Percentiles rank a stretch among this genome's conserved stretches.
These are phyloP conservation scores for Dactylellina cionopaga DNA, from an alignment of 2,329 filamentous ascomycete genomes.

Conservation along the genomic window DNA sequence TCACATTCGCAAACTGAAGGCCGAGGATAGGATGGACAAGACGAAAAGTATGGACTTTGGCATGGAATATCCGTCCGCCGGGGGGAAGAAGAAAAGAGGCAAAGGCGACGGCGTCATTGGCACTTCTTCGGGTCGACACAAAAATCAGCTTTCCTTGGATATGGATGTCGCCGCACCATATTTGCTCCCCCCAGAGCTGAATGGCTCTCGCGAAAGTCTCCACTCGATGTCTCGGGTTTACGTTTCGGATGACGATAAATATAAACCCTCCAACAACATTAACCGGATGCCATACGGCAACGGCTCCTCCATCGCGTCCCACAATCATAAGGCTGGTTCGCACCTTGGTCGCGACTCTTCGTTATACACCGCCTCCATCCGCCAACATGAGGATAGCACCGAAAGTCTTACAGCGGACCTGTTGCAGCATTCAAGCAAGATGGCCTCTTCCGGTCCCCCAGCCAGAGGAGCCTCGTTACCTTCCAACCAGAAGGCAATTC, in stretches of 20 bases:
- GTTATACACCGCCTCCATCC: conserved; percentile 55
- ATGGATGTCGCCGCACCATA: conserved; percentile 86
- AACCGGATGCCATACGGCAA: conserved; percentile 37
- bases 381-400: conserved; percentile 54
- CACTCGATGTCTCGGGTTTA: conserved; percentile 83
- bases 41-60: conserved; percentile 95
- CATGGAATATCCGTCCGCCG: conserved; percentile 67
- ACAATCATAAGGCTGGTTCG: not conserved
- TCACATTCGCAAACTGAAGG: conserved; percentile 74
- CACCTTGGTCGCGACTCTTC: conserved; percentile 54
- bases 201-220: conserved; percentile 84
- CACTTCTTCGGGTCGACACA: conserved; percentile 57
- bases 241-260: conserved; percentile 82
- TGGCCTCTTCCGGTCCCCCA: conserved; percentile 52
- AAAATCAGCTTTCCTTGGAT: conserved; percentile 71
- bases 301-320: conserved; percentile 33
- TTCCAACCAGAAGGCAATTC: conserved; percentile 46
- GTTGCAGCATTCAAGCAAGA: conserved; percentile 39
- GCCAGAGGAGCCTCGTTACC: conserved; percentile 53
- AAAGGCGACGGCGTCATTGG: conserved; percentile 5
- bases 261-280: conserved; percentile 68
- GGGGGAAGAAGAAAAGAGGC: conserved; percentile 65
- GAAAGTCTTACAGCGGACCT: conserved; percentile 51
- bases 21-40: conserved; percentile 85
- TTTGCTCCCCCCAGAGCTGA: conserved; percentile 83